phyloP scores from a whole-genome alignment of 2,329 filamentous ascomycete genomes.

The Neofusicoccum laricinum region DNA sequence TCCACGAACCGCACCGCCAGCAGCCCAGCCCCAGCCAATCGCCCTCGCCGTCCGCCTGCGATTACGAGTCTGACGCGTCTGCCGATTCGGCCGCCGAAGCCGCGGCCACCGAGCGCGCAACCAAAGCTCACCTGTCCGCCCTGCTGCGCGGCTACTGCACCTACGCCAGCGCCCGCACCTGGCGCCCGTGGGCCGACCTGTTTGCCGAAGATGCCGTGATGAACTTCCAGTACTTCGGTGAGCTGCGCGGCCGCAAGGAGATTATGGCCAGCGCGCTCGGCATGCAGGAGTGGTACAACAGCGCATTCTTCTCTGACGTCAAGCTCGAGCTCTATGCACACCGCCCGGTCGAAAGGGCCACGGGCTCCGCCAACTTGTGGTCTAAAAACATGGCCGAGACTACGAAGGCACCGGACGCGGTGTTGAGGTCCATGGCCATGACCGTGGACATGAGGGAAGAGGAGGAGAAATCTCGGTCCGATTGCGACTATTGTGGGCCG shows the following conservation, averaged over 20 bases:
- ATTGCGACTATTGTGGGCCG: not conserved
- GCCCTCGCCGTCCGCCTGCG: not conserved
- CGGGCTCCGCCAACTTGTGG: not conserved
- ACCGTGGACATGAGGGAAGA: not conserved
- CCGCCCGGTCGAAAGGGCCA: not conserved
- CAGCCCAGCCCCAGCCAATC: not conserved
- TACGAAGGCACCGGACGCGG: not conserved
- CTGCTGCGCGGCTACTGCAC: not conserved
- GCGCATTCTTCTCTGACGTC: not conserved
- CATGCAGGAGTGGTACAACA: not conserved
- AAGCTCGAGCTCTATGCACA: not conserved
- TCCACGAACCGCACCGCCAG: not conserved
- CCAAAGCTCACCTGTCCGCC: not conserved
- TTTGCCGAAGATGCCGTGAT: conserved; percentile 3
- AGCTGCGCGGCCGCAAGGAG: not conserved
- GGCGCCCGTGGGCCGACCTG: not conserved
- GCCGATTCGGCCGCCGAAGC: not conserved
- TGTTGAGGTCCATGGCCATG: not conserved
- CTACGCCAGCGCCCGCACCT: not conserved
- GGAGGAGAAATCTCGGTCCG: not conserved
- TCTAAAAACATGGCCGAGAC: not conserved
- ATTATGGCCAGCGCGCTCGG: not conserved
- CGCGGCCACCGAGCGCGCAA: not conserved
- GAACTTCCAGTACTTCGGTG: not conserved
- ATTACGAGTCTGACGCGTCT: not conserved